Conservation (phyloP, 208 protist genomes). For the Phytomonas sp. region DNA sequence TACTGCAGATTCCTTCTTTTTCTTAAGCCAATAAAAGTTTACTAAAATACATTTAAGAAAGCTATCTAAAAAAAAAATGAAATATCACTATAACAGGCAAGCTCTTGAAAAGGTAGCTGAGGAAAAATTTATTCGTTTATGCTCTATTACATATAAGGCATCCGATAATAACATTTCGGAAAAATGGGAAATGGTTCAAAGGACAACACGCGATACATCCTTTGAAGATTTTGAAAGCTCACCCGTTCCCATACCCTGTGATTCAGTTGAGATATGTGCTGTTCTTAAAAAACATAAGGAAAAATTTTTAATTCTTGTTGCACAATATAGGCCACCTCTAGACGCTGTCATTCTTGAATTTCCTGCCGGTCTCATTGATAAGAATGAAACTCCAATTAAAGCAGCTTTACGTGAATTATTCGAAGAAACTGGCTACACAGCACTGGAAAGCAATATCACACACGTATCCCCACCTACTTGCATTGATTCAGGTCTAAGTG, state of each 20-base stretch:
- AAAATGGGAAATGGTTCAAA: conserved; percentile 66
- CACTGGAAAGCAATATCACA: conserved; percentile 24
- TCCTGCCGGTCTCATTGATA: conserved; percentile 75
- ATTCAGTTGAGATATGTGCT: conserved; percentile 68
- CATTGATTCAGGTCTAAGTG: conserved; percentile 56
- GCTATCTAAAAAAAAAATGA: conserved; percentile 17
- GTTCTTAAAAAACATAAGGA: conserved; percentile 23
- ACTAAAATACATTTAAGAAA: background rate
- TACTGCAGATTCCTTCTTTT: background rate
- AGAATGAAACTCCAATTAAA: conserved; percentile 29
- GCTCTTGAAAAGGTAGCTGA: conserved; percentile 20
- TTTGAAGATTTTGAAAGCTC: conserved; percentile 20
- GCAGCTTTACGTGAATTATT: conserved; percentile 74
- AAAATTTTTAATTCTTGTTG: conserved; percentile 60
- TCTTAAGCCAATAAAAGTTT: background rate
- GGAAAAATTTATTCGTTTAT: conserved; percentile 27
- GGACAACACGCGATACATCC: conserved; percentile 30
- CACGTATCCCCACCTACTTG: conserved; percentile 33
- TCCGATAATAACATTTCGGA: conserved; percentile 10
- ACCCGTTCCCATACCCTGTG: conserved; percentile 36
- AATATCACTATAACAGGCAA: conserved; percentile 27
- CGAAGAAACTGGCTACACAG: conserved; percentile 79
- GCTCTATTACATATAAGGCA: conserved; percentile 18
- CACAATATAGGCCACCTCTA: conserved; percentile 75
- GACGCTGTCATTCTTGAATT: conserved; percentile 66